Evolutionary conservation across 345 rosid genomes (phyloP), one percentile per base, ranked within the genome.

Genomic region (Hypericum perforatum): DNA sequence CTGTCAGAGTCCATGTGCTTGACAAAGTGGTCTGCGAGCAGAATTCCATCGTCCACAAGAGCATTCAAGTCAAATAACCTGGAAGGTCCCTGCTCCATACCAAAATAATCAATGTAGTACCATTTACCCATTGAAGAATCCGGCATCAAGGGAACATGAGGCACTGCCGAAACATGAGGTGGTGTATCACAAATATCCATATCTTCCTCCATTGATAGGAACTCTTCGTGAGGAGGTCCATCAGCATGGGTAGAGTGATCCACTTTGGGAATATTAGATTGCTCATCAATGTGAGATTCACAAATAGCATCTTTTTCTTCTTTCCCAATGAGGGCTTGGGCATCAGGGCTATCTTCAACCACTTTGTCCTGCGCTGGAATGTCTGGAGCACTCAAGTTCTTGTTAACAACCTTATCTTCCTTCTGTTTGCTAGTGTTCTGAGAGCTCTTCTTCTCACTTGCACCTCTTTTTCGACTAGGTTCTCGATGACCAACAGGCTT

Each of bases 151-250:
- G 94, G 80, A 58, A 50, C 76, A 77, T 94, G 94, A 55, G 99
- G 99, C 49, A 69, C 71, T 39, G 68, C 36, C 32, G 94, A 78
- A 58, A 50, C 76, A 78, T 94, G 94, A 55, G 99, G 99, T 37
- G 99, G 95, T 0, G 95, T 85, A 65, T 92, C 90, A 64, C 94
- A 79, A 56, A 92, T 92, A 70, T 92, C 98, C 98, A 92, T 94
- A 73, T 94, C 99, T 74, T 89, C 99, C 82, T 94, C 99, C 99
- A 94, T 94, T 36, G 99, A 94, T 15, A 65, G 76, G 71, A 80
- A 70, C 75, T 84, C 97, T 70, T 78, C 89, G 16, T 70, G 73
- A 67, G 77, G 77, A 56, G 64, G 71, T 57, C 46, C 83, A 66
- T 64, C 72, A 53, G 59, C 76, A 52, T 57, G 63, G 58, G 79